Conservation (phyloP, 2,329 filamentous ascomycete genomes). For the Penicillium sp. region DNA sequence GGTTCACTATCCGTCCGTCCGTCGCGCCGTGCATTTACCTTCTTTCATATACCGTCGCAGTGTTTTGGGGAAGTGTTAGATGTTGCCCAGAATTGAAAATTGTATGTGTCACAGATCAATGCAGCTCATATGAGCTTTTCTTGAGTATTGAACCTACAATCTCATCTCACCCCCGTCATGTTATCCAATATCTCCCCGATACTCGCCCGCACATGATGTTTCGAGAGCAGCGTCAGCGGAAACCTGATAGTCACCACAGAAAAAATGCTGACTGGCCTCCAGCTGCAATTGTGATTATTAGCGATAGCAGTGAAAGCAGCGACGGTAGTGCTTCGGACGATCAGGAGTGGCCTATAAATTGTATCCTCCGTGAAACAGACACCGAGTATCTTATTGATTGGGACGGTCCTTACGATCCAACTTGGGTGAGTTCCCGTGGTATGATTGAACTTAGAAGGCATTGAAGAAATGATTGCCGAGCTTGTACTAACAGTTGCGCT, state of each 20-base stretch:
- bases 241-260: constrained; percentile 12
- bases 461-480: neutral
- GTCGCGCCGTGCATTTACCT: constrained; percentile 9
- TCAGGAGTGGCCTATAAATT: constrained; percentile 36
- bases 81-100: constrained; percentile 3
- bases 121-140: neutral
- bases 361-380: constrained; percentile 36
- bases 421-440: constrained; percentile 34
- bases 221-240: neutral
- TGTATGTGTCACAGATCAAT: constrained; percentile 5
- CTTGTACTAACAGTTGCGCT: constrained; percentile 1
- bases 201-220: constrained; percentile 7
- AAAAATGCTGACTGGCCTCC: constrained; percentile 16
- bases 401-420: constrained; percentile 37
- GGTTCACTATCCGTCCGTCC: constrained; percentile 25
- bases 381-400: constrained; percentile 41
- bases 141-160: constrained; percentile 3
- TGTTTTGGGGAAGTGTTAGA: neutral
- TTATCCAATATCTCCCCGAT: neutral
- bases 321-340: constrained; percentile 17
- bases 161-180: constrained; percentile 6
- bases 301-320: constrained; percentile 9
- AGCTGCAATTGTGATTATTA: constrained; percentile 5
- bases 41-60: constrained; percentile 16
- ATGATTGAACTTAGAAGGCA: neutral